Evolutionary conservation across 2,329 filamentous ascomycete species (phyloP), one percentile per base, ranked within the genome.

Genomic region (Fusarium graminum): DNA sequence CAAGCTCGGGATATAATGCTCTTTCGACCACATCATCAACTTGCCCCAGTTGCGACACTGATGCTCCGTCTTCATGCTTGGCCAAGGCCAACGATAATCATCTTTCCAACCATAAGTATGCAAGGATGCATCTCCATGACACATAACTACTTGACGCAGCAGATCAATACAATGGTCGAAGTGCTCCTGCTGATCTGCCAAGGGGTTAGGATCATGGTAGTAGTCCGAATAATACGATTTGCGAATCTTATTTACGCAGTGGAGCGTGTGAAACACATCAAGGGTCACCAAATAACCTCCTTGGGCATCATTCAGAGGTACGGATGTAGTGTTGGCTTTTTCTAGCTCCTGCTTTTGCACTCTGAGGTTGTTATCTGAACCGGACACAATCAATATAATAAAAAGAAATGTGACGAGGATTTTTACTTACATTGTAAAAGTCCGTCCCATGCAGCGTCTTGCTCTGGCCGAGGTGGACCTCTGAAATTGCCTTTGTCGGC

Each of bases 81-180:
- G 52, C 52, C 52, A 55, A 25, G 52, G 52, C 52, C 52, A 55
- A 13, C 52, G 36, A 29, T 55, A 55, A 16, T 43, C 29, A 22
- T 55, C 52, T 29, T 55, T 55, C 52, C 52, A 55, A 8, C 34
- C 28, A 14, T 55, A 55, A 0, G 52, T 55, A 41, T 55, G 52
- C 16, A 55, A 38, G 14, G 52, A 55, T 16, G 42, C 19, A 28
- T 55, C 52, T 16, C 52, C 52, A 16, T 55, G 52, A n/a, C 52
- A 55, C 52, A 55, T 55, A 22, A 55, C 30, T 2, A 55, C 52
- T 13, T 55, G 52, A 9, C 52, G 43, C 7, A 55, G 52, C n/a
- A 55, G 17, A 10, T 55, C 52, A 42, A 55, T 55, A 8, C 52
- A 55, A 17, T 55, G 52, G 22, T 55, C 52, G 29, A 55, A 55